A percentile compares a stretch with the other conserved stretches of the same genome.
phyloP scores from a whole-genome alignment of 805 yeast genomes.

The Monosporozyma servazzii region DNA sequence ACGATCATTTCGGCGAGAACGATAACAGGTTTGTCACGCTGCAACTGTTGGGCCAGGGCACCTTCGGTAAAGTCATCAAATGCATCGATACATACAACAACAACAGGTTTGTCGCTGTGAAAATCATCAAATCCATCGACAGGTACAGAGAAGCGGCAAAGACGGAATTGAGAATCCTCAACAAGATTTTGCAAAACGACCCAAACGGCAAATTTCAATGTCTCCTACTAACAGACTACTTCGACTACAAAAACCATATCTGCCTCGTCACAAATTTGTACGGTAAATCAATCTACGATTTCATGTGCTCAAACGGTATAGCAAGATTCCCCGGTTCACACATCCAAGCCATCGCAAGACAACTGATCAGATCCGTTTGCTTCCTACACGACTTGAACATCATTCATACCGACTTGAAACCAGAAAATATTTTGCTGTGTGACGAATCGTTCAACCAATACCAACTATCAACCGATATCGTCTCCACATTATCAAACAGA shows the following conservation, averaged over 20 bases:
- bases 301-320: conserved; percentile 72
- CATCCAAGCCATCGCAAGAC: conserved; percentile 80
- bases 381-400: conserved; percentile 82
- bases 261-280: conserved; percentile 86
- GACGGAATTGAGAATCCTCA: conserved; percentile 76
- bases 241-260: conserved; percentile 88
- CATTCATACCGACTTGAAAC: conserved; percentile 93
- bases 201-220: conserved; percentile 60
- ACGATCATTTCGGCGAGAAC: conserved; percentile 55
- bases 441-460: conserved; percentile 21
- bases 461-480: conserved; percentile 15
- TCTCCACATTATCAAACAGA: conserved; percentile 20
- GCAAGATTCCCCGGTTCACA: conserved; percentile 92
- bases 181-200: conserved; percentile 25
- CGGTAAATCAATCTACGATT: conserved; percentile 82
- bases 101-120: conserved; percentile 65
- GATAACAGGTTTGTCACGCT: conserved; percentile 51
- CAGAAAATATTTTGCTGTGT: conserved; percentile 74
- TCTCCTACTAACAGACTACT: conserved; percentile 77
- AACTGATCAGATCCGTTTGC: conserved; percentile 74
- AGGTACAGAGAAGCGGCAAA: conserved; percentile 93
- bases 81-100: conserved; percentile 49
- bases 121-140: conserved; percentile 84
- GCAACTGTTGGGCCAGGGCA: conserved; percentile 82
- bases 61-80: conserved; percentile 96